phyloP scores from a whole-genome alignment of 768 basidiomycete genomes.

The Suillus clintonianus region DNA sequence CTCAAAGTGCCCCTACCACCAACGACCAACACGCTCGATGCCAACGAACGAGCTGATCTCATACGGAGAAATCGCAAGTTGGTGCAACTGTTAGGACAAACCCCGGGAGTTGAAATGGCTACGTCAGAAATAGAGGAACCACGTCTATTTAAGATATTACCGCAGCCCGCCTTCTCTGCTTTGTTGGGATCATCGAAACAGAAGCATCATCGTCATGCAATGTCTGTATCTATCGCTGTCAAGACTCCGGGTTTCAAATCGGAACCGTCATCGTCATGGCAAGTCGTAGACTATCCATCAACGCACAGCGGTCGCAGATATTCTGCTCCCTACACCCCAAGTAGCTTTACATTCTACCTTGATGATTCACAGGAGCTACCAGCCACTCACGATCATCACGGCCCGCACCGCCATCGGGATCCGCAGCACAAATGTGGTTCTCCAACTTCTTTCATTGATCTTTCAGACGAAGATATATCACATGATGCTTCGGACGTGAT shows the following conservation, averaged over 20 bases:
- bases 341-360: slow-evolving; percentile 37
- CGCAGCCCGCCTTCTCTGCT: slow-evolving; percentile 25
- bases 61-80: slow-evolving; percentile 77
- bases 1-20: slow-evolving; percentile 45
- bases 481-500: slow-evolving; percentile 33
- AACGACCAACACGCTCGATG: slow-evolving; percentile 66
- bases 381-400: slow-evolving; percentile 4
- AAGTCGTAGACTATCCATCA: slow-evolving; percentile 32
- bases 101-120: slow-evolving; percentile 48
- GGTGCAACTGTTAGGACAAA: slow-evolving; percentile 76
- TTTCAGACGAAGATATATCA: slow-evolving; percentile 60
- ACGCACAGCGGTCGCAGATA: slow-evolving; percentile 45
- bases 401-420: slow-evolving; percentile 12
- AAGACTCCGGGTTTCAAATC: slow-evolving; percentile 18
- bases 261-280: slow-evolving; percentile 35
- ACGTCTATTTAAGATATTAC: slow-evolving; percentile 20
- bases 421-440: slow-evolving; percentile 23
- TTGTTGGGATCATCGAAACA: slow-evolving; percentile 28
- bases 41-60: slow-evolving; percentile 69
- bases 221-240: slow-evolving; percentile 30
- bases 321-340: slow-evolving; percentile 55
- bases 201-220: slow-evolving; percentile 31
- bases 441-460: slow-evolving; percentile 56
- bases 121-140: slow-evolving; percentile 26
- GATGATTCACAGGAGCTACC: slow-evolving; percentile 10